phyloP scores from a whole-genome alignment of 495 filamentous ascomycete species.

The Massariosphaeria phaeospora region DNA sequence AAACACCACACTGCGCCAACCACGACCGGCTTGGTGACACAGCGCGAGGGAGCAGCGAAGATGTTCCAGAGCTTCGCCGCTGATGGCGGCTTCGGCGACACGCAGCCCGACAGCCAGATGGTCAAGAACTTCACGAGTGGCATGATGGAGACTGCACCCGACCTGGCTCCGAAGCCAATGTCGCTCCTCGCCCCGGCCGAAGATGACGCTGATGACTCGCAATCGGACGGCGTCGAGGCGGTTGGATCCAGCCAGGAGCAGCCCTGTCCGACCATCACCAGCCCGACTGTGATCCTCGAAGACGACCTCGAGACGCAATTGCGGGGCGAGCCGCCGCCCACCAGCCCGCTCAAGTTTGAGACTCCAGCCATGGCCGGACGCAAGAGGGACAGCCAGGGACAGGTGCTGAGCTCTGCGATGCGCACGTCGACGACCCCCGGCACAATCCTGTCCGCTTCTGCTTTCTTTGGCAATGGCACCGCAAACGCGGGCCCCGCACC shows the following conservation, averaged over 20 bases:
- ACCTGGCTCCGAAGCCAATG: neutral
- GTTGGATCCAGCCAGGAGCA: slow-evolving; percentile 13
- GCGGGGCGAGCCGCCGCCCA: neutral
- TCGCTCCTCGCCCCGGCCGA: slow-evolving; percentile 10
- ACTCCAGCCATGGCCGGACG: slow-evolving; percentile 38
- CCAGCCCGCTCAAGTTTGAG: slow-evolving; percentile 34
- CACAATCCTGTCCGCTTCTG: slow-evolving; percentile 30
- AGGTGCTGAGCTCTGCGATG: slow-evolving; percentile 36
- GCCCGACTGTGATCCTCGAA: slow-evolving; percentile 19
- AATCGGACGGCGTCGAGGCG: slow-evolving; percentile 10
- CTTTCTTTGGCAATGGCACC: slow-evolving; percentile 24
- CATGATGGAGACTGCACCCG: neutral
- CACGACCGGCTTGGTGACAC: slow-evolving; percentile 8
- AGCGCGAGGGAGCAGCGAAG: slow-evolving; percentile 4
- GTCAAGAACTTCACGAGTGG: slow-evolving; percentile 36
- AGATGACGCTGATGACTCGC: neutral
- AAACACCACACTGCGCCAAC: slow-evolving; percentile 19
- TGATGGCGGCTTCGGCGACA: slow-evolving; percentile 35
- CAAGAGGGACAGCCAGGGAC: slow-evolving; percentile 37
- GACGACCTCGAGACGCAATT: slow-evolving; percentile 23
- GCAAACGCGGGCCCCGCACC: slow-evolving; percentile 13
- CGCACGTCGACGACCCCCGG: slow-evolving; percentile 35
- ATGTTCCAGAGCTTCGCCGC: slow-evolving; percentile 13
- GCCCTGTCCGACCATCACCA: slow-evolving; percentile 14
- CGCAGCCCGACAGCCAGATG: slow-evolving; percentile 41